Evolutionary conservation across 2,329 filamentous ascomycete species (phyloP), one percentile per base, ranked within the genome.

Genomic region (Dichotomopilus funicola): DNA sequence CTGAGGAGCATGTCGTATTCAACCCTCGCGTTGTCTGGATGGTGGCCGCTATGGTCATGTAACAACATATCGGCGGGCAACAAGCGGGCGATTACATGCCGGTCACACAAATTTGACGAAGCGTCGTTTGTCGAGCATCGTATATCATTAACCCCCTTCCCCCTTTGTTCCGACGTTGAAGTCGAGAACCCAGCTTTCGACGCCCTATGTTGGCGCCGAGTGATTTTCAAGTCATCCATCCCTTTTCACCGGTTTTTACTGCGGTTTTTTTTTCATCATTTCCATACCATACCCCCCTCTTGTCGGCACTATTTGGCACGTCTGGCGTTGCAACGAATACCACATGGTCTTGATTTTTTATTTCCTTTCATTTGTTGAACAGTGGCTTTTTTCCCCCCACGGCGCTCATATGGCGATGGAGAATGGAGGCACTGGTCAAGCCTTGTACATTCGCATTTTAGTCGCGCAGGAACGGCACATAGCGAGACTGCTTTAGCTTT

Each of bases 41-140:
- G 13, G 11, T 58, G 5, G 45, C 53, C 12, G 34, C 13, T 44
- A 13, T 54, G 6, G 47, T 45, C 37, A 36, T 54, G 8, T 57
- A 40, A 40, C 37, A 6, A 33, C 12, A 42, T 37, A 27, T 27
- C 19, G 19, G 19, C 19, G 19, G 19, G 19, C n/a, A 9, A 35
- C 10, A 10, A 42, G 6, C 27, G 11, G 27, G 8, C 33, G 10
- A 31, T 7, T 6, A n/a, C 27, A 50, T 40, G 40, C 27, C 34
- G 6, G 37, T 31, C 6, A 27, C 37, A 35, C 12, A 42, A n/a
- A 35, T 2, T 9, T 8, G 37, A 38, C 8, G 19, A 3, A 27
- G 3, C 19, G 19, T 27, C 19, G 19, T 27, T 27, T 27, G 19
- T 27, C 19, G 19, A 27, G 19, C 19, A 27, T 27, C 19, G 19